Evolutionary conservation across 2,329 filamentous ascomycete species (phyloP).

Genomic region (Lasiodiplodia sp.): DNA sequence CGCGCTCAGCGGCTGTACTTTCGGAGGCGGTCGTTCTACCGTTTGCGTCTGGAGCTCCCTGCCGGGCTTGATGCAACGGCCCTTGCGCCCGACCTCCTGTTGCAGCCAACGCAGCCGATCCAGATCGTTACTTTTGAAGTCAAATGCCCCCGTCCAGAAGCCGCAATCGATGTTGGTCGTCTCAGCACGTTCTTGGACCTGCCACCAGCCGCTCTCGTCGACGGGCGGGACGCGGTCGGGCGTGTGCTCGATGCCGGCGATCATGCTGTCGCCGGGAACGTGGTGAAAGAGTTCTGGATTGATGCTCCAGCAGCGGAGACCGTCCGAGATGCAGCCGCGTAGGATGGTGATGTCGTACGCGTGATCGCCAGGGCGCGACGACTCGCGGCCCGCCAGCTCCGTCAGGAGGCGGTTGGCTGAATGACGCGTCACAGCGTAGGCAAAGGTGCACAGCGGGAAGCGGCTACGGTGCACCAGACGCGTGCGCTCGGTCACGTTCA

Average conservation of each 20-base stretch:
- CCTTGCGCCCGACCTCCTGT: constrained; percentile 48
- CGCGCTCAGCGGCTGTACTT: not conserved
- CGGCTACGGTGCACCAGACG: constrained; percentile 51
- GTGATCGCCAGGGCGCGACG: constrained; percentile 33
- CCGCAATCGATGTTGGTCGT: constrained; percentile 50
- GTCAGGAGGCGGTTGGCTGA: constrained; percentile 48
- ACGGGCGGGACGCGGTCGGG: constrained; percentile 44
- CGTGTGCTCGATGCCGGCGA: constrained; percentile 44
- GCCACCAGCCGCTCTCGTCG: constrained; percentile 43
- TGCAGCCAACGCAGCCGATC: constrained; percentile 44
- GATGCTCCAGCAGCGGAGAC: constrained; percentile 52
- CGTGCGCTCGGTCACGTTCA: constrained; percentile 46
- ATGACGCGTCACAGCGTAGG: constrained; percentile 51
- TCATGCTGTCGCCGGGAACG: constrained; percentile 49
- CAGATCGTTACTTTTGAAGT: constrained; percentile 43
- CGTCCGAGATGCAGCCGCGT: constrained; percentile 45
- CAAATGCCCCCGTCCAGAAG: constrained; percentile 48
- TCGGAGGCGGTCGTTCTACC: not conserved
- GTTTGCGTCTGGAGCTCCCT: constrained; percentile 18
- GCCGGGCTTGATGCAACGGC: constrained; percentile 44
- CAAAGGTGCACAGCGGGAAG: constrained; percentile 55
- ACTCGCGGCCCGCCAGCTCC: constrained; percentile 43
- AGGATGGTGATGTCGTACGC: constrained; percentile 55
- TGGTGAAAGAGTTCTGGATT: constrained; percentile 57
- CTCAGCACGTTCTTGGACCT: constrained; percentile 43